Evolutionary conservation across 1,139 yeast genomes (phyloP).

Genomic region (Blastobotrys arbuscula): DNA sequence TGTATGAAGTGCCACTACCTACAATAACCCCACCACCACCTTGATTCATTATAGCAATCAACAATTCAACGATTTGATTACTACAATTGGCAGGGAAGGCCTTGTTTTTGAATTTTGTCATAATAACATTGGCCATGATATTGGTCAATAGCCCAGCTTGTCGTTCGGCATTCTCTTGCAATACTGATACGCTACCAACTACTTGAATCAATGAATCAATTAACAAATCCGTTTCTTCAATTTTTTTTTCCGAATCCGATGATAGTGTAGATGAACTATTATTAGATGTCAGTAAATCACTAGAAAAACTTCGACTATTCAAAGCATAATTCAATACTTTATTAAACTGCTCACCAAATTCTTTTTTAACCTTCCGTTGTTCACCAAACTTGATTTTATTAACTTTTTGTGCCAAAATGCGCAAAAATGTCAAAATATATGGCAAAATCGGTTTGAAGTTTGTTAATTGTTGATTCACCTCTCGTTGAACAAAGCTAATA

Average conservation of each 20-base stretch:
- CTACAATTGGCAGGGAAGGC: slow-evolving; percentile 30
- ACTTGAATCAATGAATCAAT: slow-evolving; percentile 37
- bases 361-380: slow-evolving; percentile 55
- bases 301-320: slow-evolving; percentile 24
- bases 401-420: slow-evolving; percentile 51
- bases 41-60: slow-evolving; percentile 21
- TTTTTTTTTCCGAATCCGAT: no score
- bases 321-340: slow-evolving; percentile 47
- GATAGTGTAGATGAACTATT: not conserved
- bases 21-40: not conserved
- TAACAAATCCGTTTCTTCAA: slow-evolving; percentile 35
- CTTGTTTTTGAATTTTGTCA: slow-evolving; percentile 41
- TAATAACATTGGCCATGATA: slow-evolving; percentile 38
- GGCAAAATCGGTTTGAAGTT: slow-evolving; percentile 49
- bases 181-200: slow-evolving; percentile 38
- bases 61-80: slow-evolving; percentile 29
- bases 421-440: slow-evolving; percentile 46
- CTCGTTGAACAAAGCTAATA: slow-evolving; percentile 50
- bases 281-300: not conserved
- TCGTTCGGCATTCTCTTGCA: slow-evolving; percentile 42
- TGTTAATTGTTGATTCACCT: slow-evolving; percentile 45
- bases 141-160: slow-evolving; percentile 38
- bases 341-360: slow-evolving; percentile 57
- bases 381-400: slow-evolving; percentile 56
- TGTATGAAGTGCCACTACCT: slow-evolving; percentile 17